phyloP scores from a whole-genome alignment of 2,329 filamentous ascomycete species.

The Pestalotiopsis sp. region DNA sequence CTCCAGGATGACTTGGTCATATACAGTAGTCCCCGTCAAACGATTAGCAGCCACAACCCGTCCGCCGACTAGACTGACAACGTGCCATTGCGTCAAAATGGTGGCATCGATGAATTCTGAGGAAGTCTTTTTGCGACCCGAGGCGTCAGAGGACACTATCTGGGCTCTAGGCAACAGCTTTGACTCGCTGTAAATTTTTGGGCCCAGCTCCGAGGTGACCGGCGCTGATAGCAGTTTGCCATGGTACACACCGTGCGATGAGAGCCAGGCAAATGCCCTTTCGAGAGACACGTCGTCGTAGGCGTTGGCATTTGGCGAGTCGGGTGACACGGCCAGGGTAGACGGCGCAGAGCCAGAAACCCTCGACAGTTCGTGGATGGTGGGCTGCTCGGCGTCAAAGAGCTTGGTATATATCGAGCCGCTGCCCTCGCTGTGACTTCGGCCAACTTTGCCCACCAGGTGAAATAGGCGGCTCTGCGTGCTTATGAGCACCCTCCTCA shows the following conservation, averaged over 20 bases:
- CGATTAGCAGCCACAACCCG: constrained; percentile 85
- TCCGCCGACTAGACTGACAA: constrained; percentile 80
- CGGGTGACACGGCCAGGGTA: constrained; percentile 75
- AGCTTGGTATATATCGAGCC: constrained; percentile 84
- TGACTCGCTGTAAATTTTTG: constrained; percentile 75
- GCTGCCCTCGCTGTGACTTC: constrained; percentile 74
- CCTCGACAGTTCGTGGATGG: constrained; percentile 71
- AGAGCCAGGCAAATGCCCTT: constrained; percentile 87
- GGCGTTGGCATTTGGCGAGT: constrained; percentile 58
- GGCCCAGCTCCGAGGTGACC: constrained; percentile 66
- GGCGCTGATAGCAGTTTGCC: constrained; percentile 73
- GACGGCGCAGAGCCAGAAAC: constrained; percentile 64
- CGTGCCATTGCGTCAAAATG: constrained; percentile 90
- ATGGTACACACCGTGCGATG: constrained; percentile 82
- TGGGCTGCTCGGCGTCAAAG: constrained; percentile 84
- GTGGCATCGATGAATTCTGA: constrained; percentile 79
- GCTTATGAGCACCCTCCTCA: constrained; percentile 76
- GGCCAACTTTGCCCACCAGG: constrained; percentile 76
- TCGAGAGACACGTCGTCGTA: constrained; percentile 64
- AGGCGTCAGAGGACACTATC: constrained; percentile 68
- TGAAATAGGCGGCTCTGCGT: constrained; percentile 81
- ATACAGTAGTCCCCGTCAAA: constrained; percentile 82
- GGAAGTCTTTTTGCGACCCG: constrained; percentile 65
- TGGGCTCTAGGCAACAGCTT: constrained; percentile 77
- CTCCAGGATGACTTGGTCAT: constrained; percentile 85